Base-by-base conservation (phyloP, 495 filamentous ascomycete genomes). In the Xylaria longipes region DNA sequence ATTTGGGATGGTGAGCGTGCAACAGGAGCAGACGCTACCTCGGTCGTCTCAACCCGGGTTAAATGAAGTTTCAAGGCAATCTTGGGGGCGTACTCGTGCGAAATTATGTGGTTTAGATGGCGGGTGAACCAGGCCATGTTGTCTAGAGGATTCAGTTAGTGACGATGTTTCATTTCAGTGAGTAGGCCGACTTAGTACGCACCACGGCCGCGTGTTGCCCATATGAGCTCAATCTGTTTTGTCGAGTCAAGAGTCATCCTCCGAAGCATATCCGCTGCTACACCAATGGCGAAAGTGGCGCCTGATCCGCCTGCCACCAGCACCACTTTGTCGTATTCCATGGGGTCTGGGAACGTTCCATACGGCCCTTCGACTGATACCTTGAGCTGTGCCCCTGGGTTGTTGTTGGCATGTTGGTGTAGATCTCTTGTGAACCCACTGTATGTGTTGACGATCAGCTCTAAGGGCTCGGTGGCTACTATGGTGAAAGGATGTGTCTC, bases 401-500 rank as follows among this genome's bases (percentile, higher is more conserved):
- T 74, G n/a, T 83, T 76, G 20, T 80, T 71, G 0, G 88, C 88
- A 65, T 85, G 80, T 12, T 83, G 78, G 72, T 86, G 82, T 9
- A 91, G 78, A 58, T 87, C 87, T 1, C 81, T 70, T 1, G 88
- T 90, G 75, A 89, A 90, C 0, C 88, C 89, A 60, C 88, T 84
- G 74, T 88, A 83, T 17, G 83, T 79, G 43, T 84, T 84, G 71
- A 89, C 80, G 8, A 89, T 80, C 31, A 90, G 86, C 75, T 90
- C 88, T 48, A 87, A 74, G 0, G 83, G 82, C 7, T 79, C 76
- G 17, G 76, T 81, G n/a, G 80, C 80, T 31, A 89, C 82, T 68
- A 90, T 86, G n/a, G 88, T 90, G 67, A 91, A 90, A 0, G 88
- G 89, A 74, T 91, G 89, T 3, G 87, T 87, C 73, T 91, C 86